Conservation (phyloP, 768 basidiomycete genomes). For the Phanerochaete sordida region DNA sequence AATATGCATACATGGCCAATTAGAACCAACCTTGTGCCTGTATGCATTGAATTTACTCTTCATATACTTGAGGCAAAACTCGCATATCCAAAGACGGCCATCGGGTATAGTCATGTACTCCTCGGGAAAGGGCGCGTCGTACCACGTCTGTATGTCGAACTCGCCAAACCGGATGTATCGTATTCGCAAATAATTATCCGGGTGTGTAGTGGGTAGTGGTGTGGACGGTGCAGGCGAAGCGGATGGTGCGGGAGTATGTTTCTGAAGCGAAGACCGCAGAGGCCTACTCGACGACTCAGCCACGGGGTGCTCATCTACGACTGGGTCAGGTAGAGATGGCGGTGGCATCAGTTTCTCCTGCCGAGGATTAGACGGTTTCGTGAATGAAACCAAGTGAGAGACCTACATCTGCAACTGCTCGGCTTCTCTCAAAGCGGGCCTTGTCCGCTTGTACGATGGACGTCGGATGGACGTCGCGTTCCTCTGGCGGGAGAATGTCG, state of each 20-base stretch:
- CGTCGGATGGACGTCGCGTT: constrained; percentile 74
- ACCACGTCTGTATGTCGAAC: constrained; percentile 97
- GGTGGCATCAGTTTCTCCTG: constrained; percentile 33
- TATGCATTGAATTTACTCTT: constrained; percentile 84
- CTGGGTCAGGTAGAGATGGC: constrained; percentile 32
- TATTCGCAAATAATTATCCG: constrained; percentile 57
- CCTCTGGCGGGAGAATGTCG: constrained; percentile 63
- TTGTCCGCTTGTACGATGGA: constrained; percentile 59
- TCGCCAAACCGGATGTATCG: constrained; percentile 86
- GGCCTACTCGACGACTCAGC: constrained; percentile 60
- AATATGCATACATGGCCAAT: not conserved
- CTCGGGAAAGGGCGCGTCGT: constrained; percentile 97
- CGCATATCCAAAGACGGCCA: constrained; percentile 93
- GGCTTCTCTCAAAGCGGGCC: constrained; percentile 67
- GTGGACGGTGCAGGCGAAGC: constrained; percentile 44
- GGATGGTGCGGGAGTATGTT: constrained; percentile 37
- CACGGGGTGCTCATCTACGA: constrained; percentile 31
- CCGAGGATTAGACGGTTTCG: not conserved
- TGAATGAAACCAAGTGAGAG: not conserved
- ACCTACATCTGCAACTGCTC: constrained; percentile 70
- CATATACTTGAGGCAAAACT: constrained; percentile 98
- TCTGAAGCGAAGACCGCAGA: constrained; percentile 50
- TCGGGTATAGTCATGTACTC: constrained; percentile 93
- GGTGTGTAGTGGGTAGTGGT: constrained; percentile 28
- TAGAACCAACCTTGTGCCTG: constrained; percentile 72